Base-by-base conservation (phyloP, 768 basidiomycete species). In the Agrocybe praecox region DNA sequence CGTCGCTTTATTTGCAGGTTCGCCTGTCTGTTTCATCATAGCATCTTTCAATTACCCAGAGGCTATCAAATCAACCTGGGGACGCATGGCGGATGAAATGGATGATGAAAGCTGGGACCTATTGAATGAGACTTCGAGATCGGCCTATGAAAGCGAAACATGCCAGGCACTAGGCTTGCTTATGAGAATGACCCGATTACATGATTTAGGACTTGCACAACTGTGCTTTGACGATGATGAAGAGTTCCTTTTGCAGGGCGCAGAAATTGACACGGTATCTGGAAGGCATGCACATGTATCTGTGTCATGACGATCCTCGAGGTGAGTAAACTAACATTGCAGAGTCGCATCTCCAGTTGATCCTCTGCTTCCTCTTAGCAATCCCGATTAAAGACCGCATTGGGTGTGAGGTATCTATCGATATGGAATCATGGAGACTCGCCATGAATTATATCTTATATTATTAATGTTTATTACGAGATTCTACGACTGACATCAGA, bases 121-220 rank as follows among this genome's bases (percentile, higher is more conserved):
- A 26, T 74, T 92, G 10, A 86, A 88, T 57, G 69, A 69, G 4
- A 68, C 73, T 4, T 72, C 72, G 0, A 72, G 72, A 22, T 71
- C 64, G 9, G 75, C 77, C 47, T 66, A 72, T 6, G 75, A 75
- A 14, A 66, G 68, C 17, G 69, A 73, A 12, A 59, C 70, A 15
- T 72, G 75, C 48, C 62, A 67, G 1, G 71, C 72, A 1, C 73
- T 92, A 24, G 76, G 85, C 19, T 79, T 90, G 80, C 69, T 92
- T 9, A 79, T 92, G 45, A 85, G 82, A 65, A 91, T 92, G 90
- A 87, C 89, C 19, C 77, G 90, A 46, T 72, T 91, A 36, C 78
- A 84, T 56, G 90, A 92, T 70, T 72, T 92, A 56, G 90, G 89
- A 0, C 76, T 92, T 12, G 87, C 78, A 19, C 88, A 91, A 69